Evolutionary conservation across 208 protist genomes (phyloP).

Genomic region (Lotmaria passim): DNA sequence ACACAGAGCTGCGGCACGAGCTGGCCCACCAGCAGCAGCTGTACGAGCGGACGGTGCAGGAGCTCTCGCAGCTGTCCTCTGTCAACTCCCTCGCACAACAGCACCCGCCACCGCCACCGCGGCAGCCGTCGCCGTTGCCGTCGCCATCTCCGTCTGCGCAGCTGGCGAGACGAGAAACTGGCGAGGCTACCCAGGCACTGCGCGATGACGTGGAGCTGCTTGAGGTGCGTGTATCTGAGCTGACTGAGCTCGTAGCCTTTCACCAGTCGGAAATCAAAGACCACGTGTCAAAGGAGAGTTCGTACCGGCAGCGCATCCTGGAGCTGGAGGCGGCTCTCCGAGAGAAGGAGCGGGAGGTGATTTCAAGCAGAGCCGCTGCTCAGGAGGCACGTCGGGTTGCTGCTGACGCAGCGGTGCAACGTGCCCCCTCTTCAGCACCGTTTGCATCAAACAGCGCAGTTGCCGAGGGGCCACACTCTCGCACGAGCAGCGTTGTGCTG

Average conservation of each 20-base stretch:
- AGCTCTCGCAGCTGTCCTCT: conserved; percentile 4
- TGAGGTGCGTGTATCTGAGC: conserved; percentile 32
- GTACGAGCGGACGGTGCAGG: not conserved
- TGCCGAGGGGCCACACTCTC: not conserved
- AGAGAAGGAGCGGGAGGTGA: conserved; percentile 25
- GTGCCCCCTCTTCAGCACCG: not conserved
- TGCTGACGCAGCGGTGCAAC: not conserved
- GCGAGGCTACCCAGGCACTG: conserved; percentile 6
- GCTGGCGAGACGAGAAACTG: not conserved
- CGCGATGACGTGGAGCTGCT: conserved; percentile 34
- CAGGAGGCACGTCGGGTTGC: conserved; percentile 29
- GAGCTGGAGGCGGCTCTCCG: conserved; percentile 53
- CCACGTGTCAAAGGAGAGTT: conserved; percentile 48
- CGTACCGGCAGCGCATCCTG: conserved; percentile 64
- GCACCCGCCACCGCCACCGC: too few species aligned
- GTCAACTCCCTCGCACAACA: too few species aligned
- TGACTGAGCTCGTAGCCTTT: conserved; percentile 46
- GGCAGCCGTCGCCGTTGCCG: too few species aligned
- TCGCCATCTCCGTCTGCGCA: not conserved
- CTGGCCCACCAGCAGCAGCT: not conserved
- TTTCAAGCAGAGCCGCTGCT: conserved; percentile 7
- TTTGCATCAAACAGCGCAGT: not conserved
- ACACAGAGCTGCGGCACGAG: conserved; percentile 12
- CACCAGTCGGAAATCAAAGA: conserved; percentile 65
- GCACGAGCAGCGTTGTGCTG: conserved; percentile 30